Percentiles rank a stretch among this genome's conserved stretches.
These are phyloP conservation scores for Trichoderma lentiforme DNA, from an alignment of 2,329 filamentous ascomycete species.

Conservation along the genomic window DNA sequence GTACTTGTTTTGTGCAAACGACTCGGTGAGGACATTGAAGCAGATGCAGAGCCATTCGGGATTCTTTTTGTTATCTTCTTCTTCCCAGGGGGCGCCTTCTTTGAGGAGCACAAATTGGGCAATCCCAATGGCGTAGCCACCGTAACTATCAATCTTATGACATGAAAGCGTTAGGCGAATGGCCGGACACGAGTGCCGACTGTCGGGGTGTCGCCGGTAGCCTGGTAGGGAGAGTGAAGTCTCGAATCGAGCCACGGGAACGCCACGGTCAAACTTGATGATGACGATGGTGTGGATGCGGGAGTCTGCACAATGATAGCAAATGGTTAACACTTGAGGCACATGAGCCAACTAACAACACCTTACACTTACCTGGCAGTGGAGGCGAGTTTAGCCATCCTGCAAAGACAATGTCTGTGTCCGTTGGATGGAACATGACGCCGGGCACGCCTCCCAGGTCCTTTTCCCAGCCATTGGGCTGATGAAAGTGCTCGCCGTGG, in stretches of 20 bases:
- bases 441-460: constrained; percentile 21
- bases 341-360: background rate
- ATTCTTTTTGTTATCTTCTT: background rate
- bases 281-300: constrained; percentile 11
- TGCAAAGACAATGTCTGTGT: constrained; percentile 21
- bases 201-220: constrained; percentile 14
- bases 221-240: constrained; percentile 6
- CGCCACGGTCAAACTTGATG: constrained; percentile 14
- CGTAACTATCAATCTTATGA: constrained; percentile 14
- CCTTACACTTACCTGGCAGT: constrained; percentile 7
- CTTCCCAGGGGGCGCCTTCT: background rate
- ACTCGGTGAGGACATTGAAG: constrained; percentile 18
- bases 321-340: background rate
- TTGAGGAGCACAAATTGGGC: constrained; percentile 12
- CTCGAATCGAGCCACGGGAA: constrained; percentile 11
- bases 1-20: constrained; percentile 12
- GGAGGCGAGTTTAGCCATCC: constrained; percentile 19
- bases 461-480: background rate
- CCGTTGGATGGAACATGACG: constrained; percentile 24
- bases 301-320: background rate
- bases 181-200: constrained; percentile 14
- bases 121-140: constrained; percentile 11
- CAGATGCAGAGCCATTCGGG: constrained; percentile 13
- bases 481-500: background rate
- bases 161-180: constrained; percentile 16